Conservation (phyloP, 1,284 basidiomycete genomes). For the Boletus mariae region DNA sequence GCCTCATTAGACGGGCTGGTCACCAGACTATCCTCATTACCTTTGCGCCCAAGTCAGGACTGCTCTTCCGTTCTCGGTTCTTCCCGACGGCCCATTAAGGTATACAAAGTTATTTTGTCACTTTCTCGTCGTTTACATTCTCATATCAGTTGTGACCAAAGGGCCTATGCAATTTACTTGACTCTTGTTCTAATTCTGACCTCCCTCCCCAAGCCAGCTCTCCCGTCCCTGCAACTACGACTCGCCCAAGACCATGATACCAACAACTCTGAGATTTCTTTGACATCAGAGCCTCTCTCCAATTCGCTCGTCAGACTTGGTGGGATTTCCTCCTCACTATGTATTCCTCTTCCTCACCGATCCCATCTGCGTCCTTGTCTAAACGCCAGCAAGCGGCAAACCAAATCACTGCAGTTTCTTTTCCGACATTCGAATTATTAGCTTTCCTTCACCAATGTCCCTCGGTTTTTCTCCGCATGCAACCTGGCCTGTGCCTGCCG, state of each 20-base stretch:
- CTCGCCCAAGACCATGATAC: conserved; percentile 32
- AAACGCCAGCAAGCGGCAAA: conserved; percentile 45
- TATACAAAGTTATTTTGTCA: not conserved
- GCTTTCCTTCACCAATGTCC: conserved; percentile 70
- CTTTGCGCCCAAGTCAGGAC: not conserved
- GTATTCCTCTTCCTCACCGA: conserved; percentile 39
- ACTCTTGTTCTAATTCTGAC: not conserved
- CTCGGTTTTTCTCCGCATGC: conserved; percentile 61
- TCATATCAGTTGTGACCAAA: conserved; percentile 10
- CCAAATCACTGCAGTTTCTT: conserved; percentile 57
- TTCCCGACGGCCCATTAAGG: conserved; percentile 8
- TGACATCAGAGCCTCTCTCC: conserved; percentile 53
- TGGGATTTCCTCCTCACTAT: conserved; percentile 66
- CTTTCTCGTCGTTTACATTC: too few relatives aligned
- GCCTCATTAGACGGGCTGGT: too few relatives aligned
- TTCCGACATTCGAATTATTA: conserved; percentile 65
- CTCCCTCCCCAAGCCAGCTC: not conserved
- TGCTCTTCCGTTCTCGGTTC: conserved; percentile 2
- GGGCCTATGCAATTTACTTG: conserved; percentile 10
- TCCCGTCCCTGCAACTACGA: not conserved
- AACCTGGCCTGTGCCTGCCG: conserved; percentile 56
- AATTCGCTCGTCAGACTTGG: conserved; percentile 69
- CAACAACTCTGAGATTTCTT: conserved; percentile 22
- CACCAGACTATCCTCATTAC: not conserved
- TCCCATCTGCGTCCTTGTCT: conserved; percentile 35